Conservation (phyloP, 805 yeast genomes). For the Candida pseudofarinosa region DNA sequence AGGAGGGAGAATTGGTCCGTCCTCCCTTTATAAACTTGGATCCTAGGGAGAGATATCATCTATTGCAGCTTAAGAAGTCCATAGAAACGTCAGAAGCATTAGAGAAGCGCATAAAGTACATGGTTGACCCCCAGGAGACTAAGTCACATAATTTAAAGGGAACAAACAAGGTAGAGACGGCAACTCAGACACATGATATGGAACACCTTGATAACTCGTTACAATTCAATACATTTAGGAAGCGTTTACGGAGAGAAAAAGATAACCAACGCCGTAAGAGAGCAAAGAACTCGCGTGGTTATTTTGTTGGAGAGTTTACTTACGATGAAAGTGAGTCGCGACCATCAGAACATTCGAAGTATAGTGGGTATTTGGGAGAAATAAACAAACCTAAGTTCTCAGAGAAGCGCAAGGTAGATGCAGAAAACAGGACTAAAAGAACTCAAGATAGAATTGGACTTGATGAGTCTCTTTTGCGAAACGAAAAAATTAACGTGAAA, state of each 20-base stretch:
- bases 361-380: constrained; percentile 33
- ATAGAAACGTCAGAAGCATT: constrained; percentile 33
- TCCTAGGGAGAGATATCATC: constrained; percentile 39
- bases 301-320: constrained; percentile 32
- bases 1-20: constrained; percentile 34
- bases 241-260: constrained; percentile 8
- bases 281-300: constrained; percentile 19
- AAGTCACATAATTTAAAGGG: constrained; percentile 10
- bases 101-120: constrained; percentile 32
- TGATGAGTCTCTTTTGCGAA: constrained; percentile 13
- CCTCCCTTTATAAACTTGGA: constrained; percentile 44
- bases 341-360: constrained; percentile 10
- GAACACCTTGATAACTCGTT: constrained; percentile 25
- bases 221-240: constrained; percentile 19
- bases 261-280: constrained; percentile 9
- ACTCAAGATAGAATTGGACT: constrained; percentile 15
- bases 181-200: constrained; percentile 38
- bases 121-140: constrained; percentile 40
- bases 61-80: constrained; percentile 36
- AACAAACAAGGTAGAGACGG: constrained; percentile 32
- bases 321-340: constrained; percentile 25
- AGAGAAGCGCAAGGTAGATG: not conserved
- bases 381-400: constrained; percentile 30
- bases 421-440: constrained; percentile 5
- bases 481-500: constrained; percentile 11